phyloP scores from a whole-genome alignment of 345 rosid genomes.

The Heritiera littoralis region DNA sequence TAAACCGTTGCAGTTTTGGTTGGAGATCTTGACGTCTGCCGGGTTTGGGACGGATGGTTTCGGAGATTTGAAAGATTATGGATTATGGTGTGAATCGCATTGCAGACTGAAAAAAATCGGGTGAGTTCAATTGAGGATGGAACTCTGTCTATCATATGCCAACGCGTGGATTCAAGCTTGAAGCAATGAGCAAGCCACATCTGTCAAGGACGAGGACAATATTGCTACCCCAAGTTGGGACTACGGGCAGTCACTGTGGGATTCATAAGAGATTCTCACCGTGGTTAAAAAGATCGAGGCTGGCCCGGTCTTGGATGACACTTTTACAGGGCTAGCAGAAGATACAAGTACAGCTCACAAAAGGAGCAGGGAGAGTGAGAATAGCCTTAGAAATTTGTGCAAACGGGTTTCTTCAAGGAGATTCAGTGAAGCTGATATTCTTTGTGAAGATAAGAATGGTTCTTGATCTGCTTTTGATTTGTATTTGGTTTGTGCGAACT shows the following conservation, averaged over 20 bases:
- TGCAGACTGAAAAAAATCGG: too few species aligned
- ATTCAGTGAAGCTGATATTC: conserved; percentile 36
- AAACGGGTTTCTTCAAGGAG: conserved; percentile 53
- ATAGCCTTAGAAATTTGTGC: conserved; percentile 68
- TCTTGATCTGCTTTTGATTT: conserved; percentile 10
- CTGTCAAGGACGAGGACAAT: conserved; percentile 17
- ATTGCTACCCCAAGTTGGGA: conserved; percentile 49
- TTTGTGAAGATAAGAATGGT: conserved; percentile 6
- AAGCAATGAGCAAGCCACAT: conserved; percentile 42
- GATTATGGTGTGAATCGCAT: too few species aligned
- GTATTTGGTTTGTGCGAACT: neutral
- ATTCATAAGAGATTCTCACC: conserved; percentile 71
- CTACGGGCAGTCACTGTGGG: conserved; percentile 68
- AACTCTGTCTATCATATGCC: too few species aligned
- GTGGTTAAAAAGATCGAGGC: conserved; percentile 62
- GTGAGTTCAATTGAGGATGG: too few species aligned
- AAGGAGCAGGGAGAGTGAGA: conserved; percentile 47
- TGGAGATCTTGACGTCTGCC: too few species aligned
- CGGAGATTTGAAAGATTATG: too few species aligned
- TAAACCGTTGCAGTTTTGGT: too few species aligned
- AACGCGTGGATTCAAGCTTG: conserved; percentile 54
- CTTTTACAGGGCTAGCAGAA: conserved; percentile 25
- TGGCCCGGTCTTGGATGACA: conserved; percentile 46
- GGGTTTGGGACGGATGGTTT: too few species aligned
- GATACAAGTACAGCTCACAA: conserved; percentile 6